A percentile compares a stretch with the other conserved stretches of the same genome.
These are phyloP conservation scores for Fusarium miscanthi DNA, from an alignment of 2,329 filamentous ascomycete species.

Conservation along the genomic window DNA sequence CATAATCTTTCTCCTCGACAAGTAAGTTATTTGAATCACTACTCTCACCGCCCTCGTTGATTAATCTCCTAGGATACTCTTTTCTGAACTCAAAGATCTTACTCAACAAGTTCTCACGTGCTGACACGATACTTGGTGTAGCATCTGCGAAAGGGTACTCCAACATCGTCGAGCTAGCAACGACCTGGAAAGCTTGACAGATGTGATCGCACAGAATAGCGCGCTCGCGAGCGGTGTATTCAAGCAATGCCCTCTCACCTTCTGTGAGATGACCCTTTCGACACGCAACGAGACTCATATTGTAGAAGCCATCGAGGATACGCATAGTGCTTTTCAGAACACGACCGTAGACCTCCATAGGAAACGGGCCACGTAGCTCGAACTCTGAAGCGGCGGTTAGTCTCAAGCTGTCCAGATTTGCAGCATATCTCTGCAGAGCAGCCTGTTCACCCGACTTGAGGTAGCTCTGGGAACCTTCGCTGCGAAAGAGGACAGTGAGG, in stretches of 20 bases:
- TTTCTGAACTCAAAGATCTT: conserved; percentile 90
- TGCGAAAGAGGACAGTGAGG: conserved; percentile 76
- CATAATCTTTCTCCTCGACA: conserved; percentile 83
- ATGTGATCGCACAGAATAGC: conserved; percentile 86
- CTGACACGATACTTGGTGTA: conserved; percentile 81
- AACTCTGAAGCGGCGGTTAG: conserved; percentile 82
- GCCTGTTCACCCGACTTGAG: conserved; percentile 44
- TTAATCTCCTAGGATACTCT: conserved; percentile 59
- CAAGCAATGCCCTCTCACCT: conserved; percentile 83
- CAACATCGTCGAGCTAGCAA: conserved; percentile 92
- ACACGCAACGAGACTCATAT: conserved; percentile 91
- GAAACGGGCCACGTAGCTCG: conserved; percentile 87
- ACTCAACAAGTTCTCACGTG: conserved; percentile 84
- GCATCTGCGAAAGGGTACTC: conserved; percentile 93
- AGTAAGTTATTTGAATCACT: conserved; percentile 33
- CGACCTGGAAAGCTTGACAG: conserved; percentile 85
- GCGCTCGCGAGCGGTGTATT: conserved; percentile 82
- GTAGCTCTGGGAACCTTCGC: conserved; percentile 75
- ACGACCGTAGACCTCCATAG: conserved; percentile 74
- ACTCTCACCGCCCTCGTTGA: conserved; percentile 21
- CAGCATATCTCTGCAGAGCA: conserved; percentile 52
- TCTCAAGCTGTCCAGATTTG: conserved; percentile 78
- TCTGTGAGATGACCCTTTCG: conserved; percentile 80
- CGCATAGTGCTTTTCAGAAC: conserved; percentile 83
- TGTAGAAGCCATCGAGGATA: conserved; percentile 92